Evolutionary conservation across 495 filamentous ascomycete genomes (phyloP).

Genomic region (Daldinia childiae): DNA sequence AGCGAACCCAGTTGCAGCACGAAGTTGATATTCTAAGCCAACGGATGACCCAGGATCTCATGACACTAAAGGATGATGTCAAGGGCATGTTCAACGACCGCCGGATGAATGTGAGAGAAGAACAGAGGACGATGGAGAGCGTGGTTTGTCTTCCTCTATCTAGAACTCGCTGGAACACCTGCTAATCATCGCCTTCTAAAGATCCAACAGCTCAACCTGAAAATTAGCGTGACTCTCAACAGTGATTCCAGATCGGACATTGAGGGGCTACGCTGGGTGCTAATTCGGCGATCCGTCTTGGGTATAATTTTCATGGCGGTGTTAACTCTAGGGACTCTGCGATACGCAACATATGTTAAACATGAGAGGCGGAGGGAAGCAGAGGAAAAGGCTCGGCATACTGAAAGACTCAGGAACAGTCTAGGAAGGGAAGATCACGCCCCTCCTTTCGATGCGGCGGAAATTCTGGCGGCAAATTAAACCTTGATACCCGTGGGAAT

Average conservation of each 20-base stretch:
- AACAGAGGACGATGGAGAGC: constrained; percentile 83
- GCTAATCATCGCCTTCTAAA: constrained; percentile 51
- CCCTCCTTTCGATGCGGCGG: constrained; percentile 53
- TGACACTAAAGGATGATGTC: constrained; percentile 84
- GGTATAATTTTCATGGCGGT: constrained; percentile 73
- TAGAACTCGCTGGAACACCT: neutral
- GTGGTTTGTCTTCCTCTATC: constrained; percentile 55
- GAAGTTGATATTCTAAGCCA: constrained; percentile 93
- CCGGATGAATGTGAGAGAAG: constrained; percentile 87
- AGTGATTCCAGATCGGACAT: constrained; percentile 90
- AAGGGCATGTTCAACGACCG: constrained; percentile 97
- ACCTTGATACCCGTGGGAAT: constrained; percentile 45
- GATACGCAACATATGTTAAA: constrained; percentile 58
- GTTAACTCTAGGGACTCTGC: constrained; percentile 57
- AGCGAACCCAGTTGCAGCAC: constrained; percentile 85
- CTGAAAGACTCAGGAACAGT: constrained; percentile 47
- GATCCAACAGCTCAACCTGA: constrained; percentile 93
- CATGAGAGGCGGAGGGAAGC: constrained; percentile 54
- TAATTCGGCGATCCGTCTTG: constrained; percentile 85
- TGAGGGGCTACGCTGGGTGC: constrained; percentile 88
- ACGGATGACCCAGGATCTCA: constrained; percentile 79
- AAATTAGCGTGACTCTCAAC: constrained; percentile 86
- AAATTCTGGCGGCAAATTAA: constrained; percentile 59
- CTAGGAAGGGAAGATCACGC: constrained; percentile 52
- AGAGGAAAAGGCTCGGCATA: constrained; percentile 45